Base-by-base conservation (phyloP, 306 rosid species). In the Delonix regia region DNA sequence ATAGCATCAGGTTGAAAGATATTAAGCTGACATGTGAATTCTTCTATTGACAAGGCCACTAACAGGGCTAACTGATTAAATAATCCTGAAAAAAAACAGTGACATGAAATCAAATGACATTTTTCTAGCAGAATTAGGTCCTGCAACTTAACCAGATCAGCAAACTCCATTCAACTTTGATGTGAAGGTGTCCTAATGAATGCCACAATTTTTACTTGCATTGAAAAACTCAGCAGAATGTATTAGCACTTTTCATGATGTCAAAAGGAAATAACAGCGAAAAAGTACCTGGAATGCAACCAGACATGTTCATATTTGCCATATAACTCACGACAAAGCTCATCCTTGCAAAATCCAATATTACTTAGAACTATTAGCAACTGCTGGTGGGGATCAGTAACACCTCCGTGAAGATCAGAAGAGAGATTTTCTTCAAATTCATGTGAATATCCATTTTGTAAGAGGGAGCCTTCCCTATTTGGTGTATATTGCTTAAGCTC, bases 271-370 rank as follows among this genome's bases (percentile, higher is more conserved):
- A 21, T 44, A 61, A 61, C 38, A 71, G 59, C 1, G 66, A 84
- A 59, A 67, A 68, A 62, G 27, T 84, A 96, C 99, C 98, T 91
- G 64, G 97, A 86, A 70, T 86, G 91, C 78, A 81, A 85, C 99
- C 99, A 96, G 74, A 96, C 87, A 69, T 85, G 94, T 81, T 79
- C 89, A 86, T 90, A 96, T 83, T 87, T 96, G 75, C 85, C 85
- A 87, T 93, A 91, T 81, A 96, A 64, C 87, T 96, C 96, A 73
- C 83, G 73, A 53, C 97, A 90, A 81, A 96, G 99, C 56, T 93
- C 98, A 47, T 96, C 98, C 82, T 91, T 96, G 91, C 99, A 96
- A 83, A 87, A 91, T 82, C 99, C 98, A 8, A 96, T 88, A 83
- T 96, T 96, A 88, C 99, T 96, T 75, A 96, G 87, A 75, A 93